Evolutionary conservation across 495 filamentous ascomycete genomes (phyloP).

Genomic region (Neurospora africana): DNA sequence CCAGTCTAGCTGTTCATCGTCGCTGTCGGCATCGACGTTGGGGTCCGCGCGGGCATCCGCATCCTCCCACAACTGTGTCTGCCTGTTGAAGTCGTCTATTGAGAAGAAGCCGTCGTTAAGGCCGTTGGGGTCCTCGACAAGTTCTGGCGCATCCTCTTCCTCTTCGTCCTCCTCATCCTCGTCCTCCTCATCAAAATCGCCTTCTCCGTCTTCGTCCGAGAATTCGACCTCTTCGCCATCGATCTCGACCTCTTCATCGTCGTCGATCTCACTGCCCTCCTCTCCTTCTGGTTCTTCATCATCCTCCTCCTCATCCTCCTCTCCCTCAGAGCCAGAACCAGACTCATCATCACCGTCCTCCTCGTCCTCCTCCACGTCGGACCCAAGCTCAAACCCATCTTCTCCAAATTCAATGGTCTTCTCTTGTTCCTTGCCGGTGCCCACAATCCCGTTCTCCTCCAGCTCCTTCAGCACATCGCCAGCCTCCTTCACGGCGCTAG

Average conservation of each 20-base stretch:
- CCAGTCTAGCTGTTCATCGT: slow-evolving; percentile 83
- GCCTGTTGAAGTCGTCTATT: slow-evolving; percentile 94
- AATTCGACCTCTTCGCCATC: slow-evolving; percentile 8
- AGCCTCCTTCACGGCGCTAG: slow-evolving; percentile 32
- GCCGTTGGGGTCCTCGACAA: slow-evolving; percentile 42
- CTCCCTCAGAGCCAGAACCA: slow-evolving; percentile 8
- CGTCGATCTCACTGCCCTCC: slow-evolving; percentile 24
- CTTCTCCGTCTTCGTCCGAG: slow-evolving; percentile 8
- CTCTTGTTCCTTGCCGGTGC: slow-evolving; percentile 8
- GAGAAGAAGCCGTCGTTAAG: slow-evolving; percentile 97
- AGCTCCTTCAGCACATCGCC: slow-evolving; percentile 40
- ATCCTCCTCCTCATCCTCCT: slow-evolving; percentile 25
- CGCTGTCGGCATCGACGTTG: slow-evolving; percentile 47
- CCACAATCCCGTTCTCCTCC: slow-evolving; percentile 27
- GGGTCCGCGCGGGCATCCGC: slow-evolving; percentile 60
- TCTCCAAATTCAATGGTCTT: slow-evolving; percentile 31
- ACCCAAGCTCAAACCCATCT: slow-evolving; percentile 39
- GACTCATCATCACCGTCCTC: slow-evolving; percentile 7
- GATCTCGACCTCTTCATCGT: slow-evolving; percentile 32
- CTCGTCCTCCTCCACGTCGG: slow-evolving; percentile 22
- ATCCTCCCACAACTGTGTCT: slow-evolving; percentile 75
- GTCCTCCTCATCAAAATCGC: slow-evolving; percentile 18
- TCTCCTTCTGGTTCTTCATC: slow-evolving; percentile 32
- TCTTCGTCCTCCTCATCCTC: slow-evolving; percentile 20
- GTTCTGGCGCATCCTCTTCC: slow-evolving; percentile 28